phyloP scores from a whole-genome alignment of 2,329 filamentous ascomycete genomes.

The Teratosphaeria nubilosa region DNA sequence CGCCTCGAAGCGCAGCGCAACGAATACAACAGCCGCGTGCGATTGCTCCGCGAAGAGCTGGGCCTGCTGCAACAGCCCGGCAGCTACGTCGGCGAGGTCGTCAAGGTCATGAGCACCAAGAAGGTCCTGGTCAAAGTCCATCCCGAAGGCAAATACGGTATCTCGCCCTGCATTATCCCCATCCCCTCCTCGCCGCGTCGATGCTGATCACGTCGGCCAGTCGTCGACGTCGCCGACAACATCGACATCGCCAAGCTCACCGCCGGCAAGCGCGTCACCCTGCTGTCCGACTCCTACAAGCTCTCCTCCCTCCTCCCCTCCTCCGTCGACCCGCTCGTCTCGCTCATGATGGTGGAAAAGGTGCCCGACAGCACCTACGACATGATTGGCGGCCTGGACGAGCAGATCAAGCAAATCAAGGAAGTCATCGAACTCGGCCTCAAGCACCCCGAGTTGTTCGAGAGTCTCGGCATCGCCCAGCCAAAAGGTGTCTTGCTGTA shows the following conservation, averaged over 20 bases:
- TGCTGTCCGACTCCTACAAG: slow-evolving; percentile 96
- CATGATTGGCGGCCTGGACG: slow-evolving; percentile 98
- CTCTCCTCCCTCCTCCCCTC: slow-evolving; percentile 97
- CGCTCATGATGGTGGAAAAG: slow-evolving; percentile 99
- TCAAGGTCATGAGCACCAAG: slow-evolving; percentile 99
- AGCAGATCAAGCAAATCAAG: slow-evolving; percentile 99
- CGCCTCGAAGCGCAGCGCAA: slow-evolving; percentile 96
- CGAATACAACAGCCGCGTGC: slow-evolving; percentile 97
- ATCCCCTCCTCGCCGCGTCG: not conserved
- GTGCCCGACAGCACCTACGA: slow-evolving; percentile 99
- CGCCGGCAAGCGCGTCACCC: slow-evolving; percentile 90
- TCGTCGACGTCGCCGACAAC: slow-evolving; percentile 88
- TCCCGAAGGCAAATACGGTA: slow-evolving; percentile 99
- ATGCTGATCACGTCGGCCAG: slow-evolving; percentile 37
- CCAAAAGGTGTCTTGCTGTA: slow-evolving; percentile 96
- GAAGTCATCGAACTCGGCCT: slow-evolving; percentile 98
- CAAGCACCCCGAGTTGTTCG: slow-evolving; percentile 96
- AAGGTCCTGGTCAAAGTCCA: slow-evolving; percentile 99
- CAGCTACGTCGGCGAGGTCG: slow-evolving; percentile 97
- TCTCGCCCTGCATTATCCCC: slow-evolving; percentile 20
- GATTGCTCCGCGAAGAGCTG: slow-evolving; percentile 87
- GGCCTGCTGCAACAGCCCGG: slow-evolving; percentile 93
- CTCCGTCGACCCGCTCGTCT: slow-evolving; percentile 94
- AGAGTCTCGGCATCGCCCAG: slow-evolving; percentile 96
- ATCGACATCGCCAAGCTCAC: slow-evolving; percentile 95